Conservation (phyloP, 106 monocot species). For the Dioscorea dumetorum region DNA sequence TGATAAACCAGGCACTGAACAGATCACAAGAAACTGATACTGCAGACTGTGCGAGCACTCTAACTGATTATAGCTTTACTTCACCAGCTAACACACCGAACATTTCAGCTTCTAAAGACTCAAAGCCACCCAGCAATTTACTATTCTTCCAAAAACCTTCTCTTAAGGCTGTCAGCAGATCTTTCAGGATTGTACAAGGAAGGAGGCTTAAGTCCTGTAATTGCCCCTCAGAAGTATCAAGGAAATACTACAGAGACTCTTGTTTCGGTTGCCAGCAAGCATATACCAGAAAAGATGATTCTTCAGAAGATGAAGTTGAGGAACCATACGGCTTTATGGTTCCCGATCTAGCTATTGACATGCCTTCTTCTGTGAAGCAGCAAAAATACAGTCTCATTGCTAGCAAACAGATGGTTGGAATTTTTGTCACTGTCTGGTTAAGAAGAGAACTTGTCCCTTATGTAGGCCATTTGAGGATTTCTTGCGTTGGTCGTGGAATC, state of each 20-base stretch:
- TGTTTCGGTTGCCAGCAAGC: slow-evolving; percentile 37
- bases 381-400: slow-evolving; percentile 55
- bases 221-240: slow-evolving; percentile 37
- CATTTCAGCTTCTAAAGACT: slow-evolving; percentile 5
- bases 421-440: slow-evolving; percentile 68
- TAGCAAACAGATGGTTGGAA: slow-evolving; percentile 76
- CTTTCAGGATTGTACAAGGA: slow-evolving; percentile 25
- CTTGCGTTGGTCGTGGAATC: slow-evolving; percentile 52
- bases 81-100: not conserved
- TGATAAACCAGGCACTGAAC: slow-evolving; percentile 54
- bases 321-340: slow-evolving; percentile 13
- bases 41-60: slow-evolving; percentile 17
- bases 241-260: slow-evolving; percentile 25
- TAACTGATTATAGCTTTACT: slow-evolving; percentile 10
- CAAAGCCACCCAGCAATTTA: slow-evolving; percentile 3
- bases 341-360: slow-evolving; percentile 7
- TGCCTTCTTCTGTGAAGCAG: slow-evolving; percentile 7
- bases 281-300: slow-evolving; percentile 15
- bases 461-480: slow-evolving; percentile 52
- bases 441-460: slow-evolving; percentile 53
- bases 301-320: slow-evolving; percentile 29
- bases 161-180: slow-evolving; percentile 47
- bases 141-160: slow-evolving; percentile 57
- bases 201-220: slow-evolving; percentile 60
- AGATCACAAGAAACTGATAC: not conserved